Evolutionary conservation across 2,329 filamentous ascomycete species (phyloP).

Genomic region (Colletotrichum lentis): DNA sequence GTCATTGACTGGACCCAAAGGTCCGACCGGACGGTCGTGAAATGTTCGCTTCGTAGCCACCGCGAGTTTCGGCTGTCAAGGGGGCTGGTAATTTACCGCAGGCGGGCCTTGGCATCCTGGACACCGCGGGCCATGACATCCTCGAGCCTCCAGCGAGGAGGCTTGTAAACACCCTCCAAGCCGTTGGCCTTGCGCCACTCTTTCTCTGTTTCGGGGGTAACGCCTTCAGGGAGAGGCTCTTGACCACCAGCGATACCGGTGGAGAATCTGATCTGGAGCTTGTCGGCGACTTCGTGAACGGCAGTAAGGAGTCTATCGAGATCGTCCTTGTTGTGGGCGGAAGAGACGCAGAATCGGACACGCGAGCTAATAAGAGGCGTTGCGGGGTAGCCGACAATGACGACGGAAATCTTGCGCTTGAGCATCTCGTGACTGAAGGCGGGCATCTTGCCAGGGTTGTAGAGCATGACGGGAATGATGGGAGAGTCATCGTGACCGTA

Average conservation of each 20-base stretch:
- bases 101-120: constrained; percentile 75
- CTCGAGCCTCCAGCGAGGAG: constrained; percentile 84
- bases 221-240: constrained; percentile 75
- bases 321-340: constrained; percentile 98
- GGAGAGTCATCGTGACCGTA: constrained; percentile 98
- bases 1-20: constrained; percentile 12
- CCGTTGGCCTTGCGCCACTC: constrained; percentile 70
- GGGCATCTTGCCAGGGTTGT: constrained; percentile 98
- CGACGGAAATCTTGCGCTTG: constrained; percentile 94
- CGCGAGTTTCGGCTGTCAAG: background rate
- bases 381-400: constrained; percentile 96
- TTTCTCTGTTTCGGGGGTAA: constrained; percentile 75
- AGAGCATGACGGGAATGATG: constrained; percentile 92
- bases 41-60: background rate
- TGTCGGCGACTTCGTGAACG: constrained; percentile 90
- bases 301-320: constrained; percentile 87
- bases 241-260: constrained; percentile 91
- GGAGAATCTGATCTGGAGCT: constrained; percentile 96
- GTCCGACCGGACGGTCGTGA: constrained; percentile 16
- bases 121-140: constrained; percentile 80
- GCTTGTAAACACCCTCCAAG: constrained; percentile 75
- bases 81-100: constrained; percentile 61
- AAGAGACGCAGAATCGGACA: constrained; percentile 93
- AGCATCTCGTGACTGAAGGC: constrained; percentile 99
- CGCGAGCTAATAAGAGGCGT: constrained; percentile 95